A percentile compares a stretch with the other conserved stretches of the same genome.
phyloP scores from a whole-genome alignment of 164 flowering plant species.

The Chimonanthus praecox region DNA sequence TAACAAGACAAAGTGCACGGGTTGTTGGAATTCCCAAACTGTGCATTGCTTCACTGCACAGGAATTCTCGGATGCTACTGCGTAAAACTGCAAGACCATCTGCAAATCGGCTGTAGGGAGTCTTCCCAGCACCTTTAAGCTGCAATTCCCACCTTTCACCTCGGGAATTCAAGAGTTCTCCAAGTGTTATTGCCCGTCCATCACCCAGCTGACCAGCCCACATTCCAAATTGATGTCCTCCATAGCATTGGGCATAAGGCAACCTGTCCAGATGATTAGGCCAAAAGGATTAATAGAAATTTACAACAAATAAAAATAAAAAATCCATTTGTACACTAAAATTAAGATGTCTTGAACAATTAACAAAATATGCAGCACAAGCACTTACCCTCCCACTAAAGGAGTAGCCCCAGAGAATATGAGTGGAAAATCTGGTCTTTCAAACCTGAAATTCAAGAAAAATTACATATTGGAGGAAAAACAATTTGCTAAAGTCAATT shows the following conservation, averaged over 20 bases:
- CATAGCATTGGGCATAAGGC: slow-evolving; percentile 97
- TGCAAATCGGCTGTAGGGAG: slow-evolving; percentile 98
- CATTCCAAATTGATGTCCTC: slow-evolving; percentile 98
- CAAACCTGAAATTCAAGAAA: slow-evolving; percentile 54
- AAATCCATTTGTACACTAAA: neutral
- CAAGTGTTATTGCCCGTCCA: slow-evolving; percentile 95
- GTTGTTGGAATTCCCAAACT: slow-evolving; percentile 90
- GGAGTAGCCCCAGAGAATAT: slow-evolving; percentile 78
- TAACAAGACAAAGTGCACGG: slow-evolving; percentile 92
- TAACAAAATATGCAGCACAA: neutral
- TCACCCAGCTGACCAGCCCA: slow-evolving; percentile 99
- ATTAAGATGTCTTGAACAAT: neutral
- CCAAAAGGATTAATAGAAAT: neutral
- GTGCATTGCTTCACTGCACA: slow-evolving; percentile 99
- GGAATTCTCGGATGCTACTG: slow-evolving; percentile 95
- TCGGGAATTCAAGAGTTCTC: slow-evolving; percentile 73
- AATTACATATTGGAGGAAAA: neutral
- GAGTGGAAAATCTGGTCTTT: slow-evolving; percentile 80
- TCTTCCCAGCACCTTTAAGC: slow-evolving; percentile 97
- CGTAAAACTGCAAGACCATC: slow-evolving; percentile 99
- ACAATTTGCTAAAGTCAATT: neutral
- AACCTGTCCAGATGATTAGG: slow-evolving; percentile 33
- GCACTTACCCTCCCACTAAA: slow-evolving; percentile 77
- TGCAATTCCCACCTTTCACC: slow-evolving; percentile 95
- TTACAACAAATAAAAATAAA: neutral